A percentile compares a stretch with the other conserved stretches of the same genome.
Conservation (phyloP, 805 yeast species). For the Ogataea degrootiae region DNA sequence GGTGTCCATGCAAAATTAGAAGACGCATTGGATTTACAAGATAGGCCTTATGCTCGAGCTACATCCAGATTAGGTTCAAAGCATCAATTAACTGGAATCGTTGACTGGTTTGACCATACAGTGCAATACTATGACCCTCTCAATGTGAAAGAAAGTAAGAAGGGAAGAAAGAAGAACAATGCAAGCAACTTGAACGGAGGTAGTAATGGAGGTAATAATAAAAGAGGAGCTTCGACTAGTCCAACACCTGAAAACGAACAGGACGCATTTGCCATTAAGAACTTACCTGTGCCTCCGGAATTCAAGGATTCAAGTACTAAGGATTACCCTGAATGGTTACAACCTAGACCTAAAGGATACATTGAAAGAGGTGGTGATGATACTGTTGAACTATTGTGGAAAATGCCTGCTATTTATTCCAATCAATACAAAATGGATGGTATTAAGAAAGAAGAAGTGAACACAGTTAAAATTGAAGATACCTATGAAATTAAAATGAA, state of each 20-base stretch:
- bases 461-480: neutral
- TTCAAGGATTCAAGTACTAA: slow-evolving; percentile 35
- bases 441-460: neutral
- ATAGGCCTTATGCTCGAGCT: slow-evolving; percentile 76
- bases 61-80: slow-evolving; percentile 70
- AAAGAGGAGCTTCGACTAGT: slow-evolving; percentile 20
- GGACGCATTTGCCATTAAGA: slow-evolving; percentile 5
- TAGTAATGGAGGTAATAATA: slow-evolving; percentile 6
- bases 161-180: slow-evolving; percentile 14
- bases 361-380: slow-evolving; percentile 78
- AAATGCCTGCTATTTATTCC: slow-evolving; percentile 26
- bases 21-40: slow-evolving; percentile 73
- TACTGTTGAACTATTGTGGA: slow-evolving; percentile 67
- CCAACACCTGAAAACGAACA: slow-evolving; percentile 20
- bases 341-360: slow-evolving; percentile 74
- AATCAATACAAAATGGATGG: neutral
- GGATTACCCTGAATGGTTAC: slow-evolving; percentile 70
- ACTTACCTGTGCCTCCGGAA: slow-evolving; percentile 40
- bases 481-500: neutral
- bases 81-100: slow-evolving; percentile 65
- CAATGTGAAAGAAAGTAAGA: slow-evolving; percentile 15
- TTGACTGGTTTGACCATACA: slow-evolving; percentile 59
- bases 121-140: slow-evolving; percentile 58
- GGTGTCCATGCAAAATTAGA: slow-evolving; percentile 72
- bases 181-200: slow-evolving; percentile 17